Evolutionary conservation across 2,329 filamentous ascomycete species (phyloP), one percentile per base, ranked within the genome.

Genomic region (Trichophyton equinum): DNA sequence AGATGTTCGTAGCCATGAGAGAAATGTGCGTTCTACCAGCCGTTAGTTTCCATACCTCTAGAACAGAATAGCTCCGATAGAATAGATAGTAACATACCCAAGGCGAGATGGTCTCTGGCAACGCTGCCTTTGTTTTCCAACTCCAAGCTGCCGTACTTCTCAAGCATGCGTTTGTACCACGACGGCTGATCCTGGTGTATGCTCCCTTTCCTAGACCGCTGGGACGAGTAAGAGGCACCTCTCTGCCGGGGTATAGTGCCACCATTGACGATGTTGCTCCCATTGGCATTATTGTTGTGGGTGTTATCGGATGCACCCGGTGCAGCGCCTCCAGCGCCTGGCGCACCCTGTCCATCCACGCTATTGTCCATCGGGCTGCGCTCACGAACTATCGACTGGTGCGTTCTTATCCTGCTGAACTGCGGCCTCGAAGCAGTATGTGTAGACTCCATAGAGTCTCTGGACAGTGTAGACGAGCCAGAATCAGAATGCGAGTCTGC

Each of bases 71-170:
- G 40, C 2, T 44, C 15, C 38, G 18, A 53, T 60, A 57, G 62
- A 53, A 60, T 27, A 62, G 30, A 9, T 3, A 25, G 51, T 55
- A 51, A 47, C 61, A 65, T 74, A 85, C 82, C 82, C 49, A 86
- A 68, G 20, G 84, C 84, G 49, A 86, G 74, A 74, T 86, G 84
- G 70, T 86, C 84, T 65, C 84, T 74, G 38, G 84, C 84, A 22
- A 85, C 82, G 66, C 81, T 84, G 15, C 83, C 84, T 69, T 85
- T 85, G 65, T 86, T 86, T 65, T 86, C 84, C 58, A 86, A 70
- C 68, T 85, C 83, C 36, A 86, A 73, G 62, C 78, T 81, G 18
- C 83, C 83, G 65, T 83, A 86, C 66, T 82, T 82, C 47, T 85
- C 82, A 44, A 55, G 51, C 8, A 55, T 55, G 51, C 51, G 51